phyloP scores from a whole-genome alignment of 306 rosid genomes.

The Lathyrus aphaca region DNA sequence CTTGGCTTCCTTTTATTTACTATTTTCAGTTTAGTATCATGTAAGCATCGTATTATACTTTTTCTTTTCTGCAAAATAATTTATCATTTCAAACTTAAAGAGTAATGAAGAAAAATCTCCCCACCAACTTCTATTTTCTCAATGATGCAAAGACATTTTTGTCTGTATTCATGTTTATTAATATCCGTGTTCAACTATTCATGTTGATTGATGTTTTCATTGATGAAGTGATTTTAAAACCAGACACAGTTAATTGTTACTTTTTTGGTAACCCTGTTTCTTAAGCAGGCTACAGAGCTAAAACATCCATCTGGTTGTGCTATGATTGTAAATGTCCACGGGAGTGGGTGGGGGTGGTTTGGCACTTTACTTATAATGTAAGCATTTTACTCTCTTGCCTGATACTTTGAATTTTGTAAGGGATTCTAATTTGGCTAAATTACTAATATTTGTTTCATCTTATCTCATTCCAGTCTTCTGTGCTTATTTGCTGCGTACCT shows the following conservation, averaged over 20 bases:
- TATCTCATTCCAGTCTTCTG: slow-evolving; percentile 58
- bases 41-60: neutral
- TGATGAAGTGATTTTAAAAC: slow-evolving; percentile 22
- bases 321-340: slow-evolving; percentile 51
- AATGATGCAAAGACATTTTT: slow-evolving; percentile 16
- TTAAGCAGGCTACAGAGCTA: slow-evolving; percentile 68
- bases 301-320: slow-evolving; percentile 98
- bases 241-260: slow-evolving; percentile 7
- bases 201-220: slow-evolving; percentile 19
- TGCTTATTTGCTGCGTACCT: slow-evolving; percentile 82
- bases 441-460: slow-evolving; percentile 40
- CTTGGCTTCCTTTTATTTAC: slow-evolving; percentile 26
- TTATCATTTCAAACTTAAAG: slow-evolving; percentile 28
- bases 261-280: slow-evolving; percentile 35
- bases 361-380: slow-evolving; percentile 63
- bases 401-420: slow-evolving; percentile 27
- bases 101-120: slow-evolving; percentile 7
- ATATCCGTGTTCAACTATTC: slow-evolving; percentile 6
- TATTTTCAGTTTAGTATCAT: slow-evolving; percentile 16
- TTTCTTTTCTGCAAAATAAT: neutral
- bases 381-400: slow-evolving; percentile 35
- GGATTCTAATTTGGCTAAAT: slow-evolving; percentile 15
- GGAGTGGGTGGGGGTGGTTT: slow-evolving; percentile 83
- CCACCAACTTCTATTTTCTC: slow-evolving; percentile 2
- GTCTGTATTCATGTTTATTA: slow-evolving; percentile 19